A percentile compares a stretch with the other conserved stretches of the same genome.
Evolutionary conservation across 805 yeast species (phyloP).

Genomic region (Metschnikowia shivogae): DNA sequence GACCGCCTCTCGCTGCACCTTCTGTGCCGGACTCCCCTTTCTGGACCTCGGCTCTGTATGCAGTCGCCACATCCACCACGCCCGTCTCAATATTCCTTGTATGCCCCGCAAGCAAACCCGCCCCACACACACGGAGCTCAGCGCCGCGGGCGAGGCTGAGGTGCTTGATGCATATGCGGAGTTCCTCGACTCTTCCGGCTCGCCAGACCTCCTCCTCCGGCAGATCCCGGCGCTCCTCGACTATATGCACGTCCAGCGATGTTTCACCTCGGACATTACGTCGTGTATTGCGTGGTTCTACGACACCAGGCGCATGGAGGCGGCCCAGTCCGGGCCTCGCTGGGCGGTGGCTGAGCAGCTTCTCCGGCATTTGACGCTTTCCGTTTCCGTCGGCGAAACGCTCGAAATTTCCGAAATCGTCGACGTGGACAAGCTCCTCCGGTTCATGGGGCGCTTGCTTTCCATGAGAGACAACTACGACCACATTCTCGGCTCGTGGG

Average conservation of each 20-base stretch:
- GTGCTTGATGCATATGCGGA: slow-evolving; percentile 30
- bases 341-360: slow-evolving; percentile 26
- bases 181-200: slow-evolving; percentile 17
- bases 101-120: slow-evolving; percentile 15
- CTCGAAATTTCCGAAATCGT: slow-evolving; percentile 34
- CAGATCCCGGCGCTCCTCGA: slow-evolving; percentile 25
- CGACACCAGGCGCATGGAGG: slow-evolving; percentile 13
- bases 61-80: no score
- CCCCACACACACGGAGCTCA: slow-evolving; percentile 11
- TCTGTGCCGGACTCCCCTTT: no score
- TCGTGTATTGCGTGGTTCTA: slow-evolving; percentile 33
- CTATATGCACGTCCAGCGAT: slow-evolving; percentile 25
- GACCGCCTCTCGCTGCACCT: neutral
- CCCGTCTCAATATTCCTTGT: neutral
- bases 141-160: slow-evolving; percentile 30
- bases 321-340: slow-evolving; percentile 13
- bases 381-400: slow-evolving; percentile 13
- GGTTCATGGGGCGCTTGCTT: slow-evolving; percentile 24
- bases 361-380: slow-evolving; percentile 28
- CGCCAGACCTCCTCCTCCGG: slow-evolving; percentile 26
- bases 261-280: slow-evolving; percentile 31
- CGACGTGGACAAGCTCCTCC: slow-evolving; percentile 38
- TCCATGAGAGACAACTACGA: slow-evolving; percentile 30
- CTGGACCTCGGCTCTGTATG: no score
- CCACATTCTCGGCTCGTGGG: slow-evolving; percentile 31